Evolutionary conservation across 345 rosid genomes (phyloP).

Genomic region (Ricinus communis): DNA sequence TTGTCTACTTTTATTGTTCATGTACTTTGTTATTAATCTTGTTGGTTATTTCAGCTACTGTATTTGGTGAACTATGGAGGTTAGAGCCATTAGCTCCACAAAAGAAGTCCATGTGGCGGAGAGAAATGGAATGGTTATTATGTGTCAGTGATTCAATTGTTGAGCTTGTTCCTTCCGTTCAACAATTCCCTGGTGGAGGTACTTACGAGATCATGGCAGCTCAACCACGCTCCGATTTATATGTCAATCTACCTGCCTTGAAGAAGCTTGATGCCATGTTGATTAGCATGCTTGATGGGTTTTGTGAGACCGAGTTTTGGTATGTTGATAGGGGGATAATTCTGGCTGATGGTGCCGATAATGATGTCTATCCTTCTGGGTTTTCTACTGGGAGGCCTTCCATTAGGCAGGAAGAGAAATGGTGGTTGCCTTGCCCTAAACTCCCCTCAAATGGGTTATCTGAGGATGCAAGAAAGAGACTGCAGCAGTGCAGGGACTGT

Average conservation of each 20-base stretch:
- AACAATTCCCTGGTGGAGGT: conserved; percentile 90
- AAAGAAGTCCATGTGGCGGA: conserved; percentile 88
- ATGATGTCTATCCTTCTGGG: conserved; percentile 45
- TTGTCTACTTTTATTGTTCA: not conserved
- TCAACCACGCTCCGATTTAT: conserved; percentile 81
- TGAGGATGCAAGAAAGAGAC: conserved; percentile 65
- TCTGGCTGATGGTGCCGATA: conserved; percentile 54
- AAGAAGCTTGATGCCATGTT: conserved; percentile 96
- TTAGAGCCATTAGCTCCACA: conserved; percentile 80
- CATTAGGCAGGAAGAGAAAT: conserved; percentile 90
- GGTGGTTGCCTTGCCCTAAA: conserved; percentile 92
- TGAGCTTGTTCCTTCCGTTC: conserved; percentile 91
- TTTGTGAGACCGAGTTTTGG: conserved; percentile 73
- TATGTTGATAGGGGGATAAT: conserved; percentile 87
- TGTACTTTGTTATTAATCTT: not conserved
- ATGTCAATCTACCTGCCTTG: conserved; percentile 89
- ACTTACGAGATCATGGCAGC: conserved; percentile 91
- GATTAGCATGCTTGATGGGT: conserved; percentile 73
- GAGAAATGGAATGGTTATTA: conserved; percentile 96
- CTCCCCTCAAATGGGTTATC: conserved; percentile 77
- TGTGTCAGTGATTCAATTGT: conserved; percentile 93
- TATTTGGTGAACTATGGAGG: conserved; percentile 95
- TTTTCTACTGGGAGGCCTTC: conserved; percentile 61
- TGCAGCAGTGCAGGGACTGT: conserved; percentile 86
- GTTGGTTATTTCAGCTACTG: conserved; percentile 62